A percentile compares a stretch with the other conserved stretches of the same genome.
Evolutionary conservation across 2,329 filamentous ascomycete species (phyloP).

Genomic region (Aspergillus sergii): DNA sequence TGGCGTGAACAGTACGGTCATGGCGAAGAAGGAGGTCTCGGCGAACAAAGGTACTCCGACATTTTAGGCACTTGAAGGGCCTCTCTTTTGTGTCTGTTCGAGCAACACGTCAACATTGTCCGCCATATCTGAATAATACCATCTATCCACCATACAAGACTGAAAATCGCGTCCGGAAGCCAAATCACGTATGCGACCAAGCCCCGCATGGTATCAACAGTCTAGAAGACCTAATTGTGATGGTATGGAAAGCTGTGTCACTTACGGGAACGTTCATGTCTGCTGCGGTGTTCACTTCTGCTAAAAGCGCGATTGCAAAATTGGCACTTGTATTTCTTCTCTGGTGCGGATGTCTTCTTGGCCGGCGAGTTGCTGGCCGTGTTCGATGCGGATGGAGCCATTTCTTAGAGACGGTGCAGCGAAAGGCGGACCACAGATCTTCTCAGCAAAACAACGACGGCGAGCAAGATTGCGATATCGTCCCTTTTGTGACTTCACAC

Average conservation of each 20-base stretch:
- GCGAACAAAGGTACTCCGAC: slow-evolving; percentile 95
- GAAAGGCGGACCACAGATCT: slow-evolving; percentile 20
- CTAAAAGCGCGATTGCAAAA: slow-evolving; percentile 98
- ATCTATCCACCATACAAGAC: neutral
- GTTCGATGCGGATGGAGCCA: slow-evolving; percentile 56
- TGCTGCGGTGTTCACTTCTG: slow-evolving; percentile 92
- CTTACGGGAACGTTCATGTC: slow-evolving; percentile 98
- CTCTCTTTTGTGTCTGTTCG: slow-evolving; percentile 91
- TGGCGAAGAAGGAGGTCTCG: slow-evolving; percentile 94
- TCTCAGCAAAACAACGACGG: slow-evolving; percentile 31
- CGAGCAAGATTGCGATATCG: slow-evolving; percentile 37
- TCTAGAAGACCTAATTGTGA: neutral
- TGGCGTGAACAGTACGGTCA: slow-evolving; percentile 97
- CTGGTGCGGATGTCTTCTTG: slow-evolving; percentile 82
- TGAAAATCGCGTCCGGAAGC: neutral
- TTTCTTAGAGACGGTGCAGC: slow-evolving; percentile 28
- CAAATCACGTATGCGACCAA: neutral
- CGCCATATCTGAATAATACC: neutral
- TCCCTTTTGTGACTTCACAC: slow-evolving; percentile 45
- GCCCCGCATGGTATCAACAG: neutral
- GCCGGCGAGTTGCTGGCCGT: slow-evolving; percentile 71
- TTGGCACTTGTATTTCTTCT: slow-evolving; percentile 99
- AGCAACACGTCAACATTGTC: slow-evolving; percentile 1
- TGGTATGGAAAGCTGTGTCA: slow-evolving; percentile 35
- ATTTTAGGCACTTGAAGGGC: slow-evolving; percentile 98